Evolutionary conservation across 768 basidiomycete genomes (phyloP).

Genomic region (Paxillus rubicundulus): DNA sequence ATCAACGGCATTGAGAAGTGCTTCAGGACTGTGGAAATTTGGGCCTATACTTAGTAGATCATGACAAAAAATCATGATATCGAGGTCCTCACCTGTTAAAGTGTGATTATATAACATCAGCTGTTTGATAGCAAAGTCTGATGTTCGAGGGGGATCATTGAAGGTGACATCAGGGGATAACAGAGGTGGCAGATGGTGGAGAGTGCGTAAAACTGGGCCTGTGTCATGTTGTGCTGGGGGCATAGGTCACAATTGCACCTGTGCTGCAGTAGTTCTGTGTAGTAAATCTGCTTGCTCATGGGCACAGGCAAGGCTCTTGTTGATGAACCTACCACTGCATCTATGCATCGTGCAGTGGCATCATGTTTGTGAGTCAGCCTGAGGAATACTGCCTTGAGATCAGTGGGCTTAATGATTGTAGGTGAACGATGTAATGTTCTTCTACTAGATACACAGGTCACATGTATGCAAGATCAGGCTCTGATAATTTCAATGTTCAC

Average conservation of each 20-base stretch:
- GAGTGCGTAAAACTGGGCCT: background rate
- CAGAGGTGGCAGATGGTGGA: background rate
- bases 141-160: background rate
- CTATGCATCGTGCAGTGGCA: too few relatives aligned
- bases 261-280: too few relatives aligned
- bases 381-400: too few relatives aligned
- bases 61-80: background rate
- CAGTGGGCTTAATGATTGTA: too few relatives aligned
- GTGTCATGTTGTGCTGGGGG: background rate
- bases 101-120: background rate
- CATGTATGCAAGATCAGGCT: too few relatives aligned
- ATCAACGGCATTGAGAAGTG: background rate
- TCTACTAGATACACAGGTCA: too few relatives aligned
- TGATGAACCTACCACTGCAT: too few relatives aligned
- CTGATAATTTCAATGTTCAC: too few relatives aligned
- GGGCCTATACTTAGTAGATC: background rate
- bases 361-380: too few relatives aligned
- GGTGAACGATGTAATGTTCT: too few relatives aligned
- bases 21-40: background rate
- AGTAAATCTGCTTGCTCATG: too few relatives aligned
- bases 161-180: background rate
- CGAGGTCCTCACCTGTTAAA: background rate
- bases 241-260: conserved; percentile 13
- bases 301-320: too few relatives aligned
- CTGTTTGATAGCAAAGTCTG: background rate